These are phyloP conservation scores for Solanum hybrid DNA, from an alignment of 305 asterid genomes.

Conservation along the genomic window DNA sequence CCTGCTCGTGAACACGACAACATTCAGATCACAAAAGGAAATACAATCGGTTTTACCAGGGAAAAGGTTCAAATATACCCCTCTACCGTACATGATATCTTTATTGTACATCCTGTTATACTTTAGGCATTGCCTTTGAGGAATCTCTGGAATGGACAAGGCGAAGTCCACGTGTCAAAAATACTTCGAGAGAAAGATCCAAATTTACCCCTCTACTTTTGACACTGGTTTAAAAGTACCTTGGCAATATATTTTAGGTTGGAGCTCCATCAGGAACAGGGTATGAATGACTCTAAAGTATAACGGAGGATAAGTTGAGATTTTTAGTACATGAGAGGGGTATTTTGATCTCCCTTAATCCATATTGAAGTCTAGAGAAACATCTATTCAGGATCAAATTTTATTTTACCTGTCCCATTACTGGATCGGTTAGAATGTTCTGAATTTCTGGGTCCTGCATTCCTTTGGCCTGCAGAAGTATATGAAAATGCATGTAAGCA, in stretches of 20 bases:
- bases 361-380: neutral
- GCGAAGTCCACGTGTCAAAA: neutral
- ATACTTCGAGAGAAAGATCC: neutral
- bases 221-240: neutral
- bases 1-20: neutral
- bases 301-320: neutral
- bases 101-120: neutral
- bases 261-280: neutral
- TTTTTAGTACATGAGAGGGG: neutral
- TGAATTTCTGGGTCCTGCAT: neutral
- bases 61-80: neutral
- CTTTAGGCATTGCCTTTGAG: neutral
- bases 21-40: neutral
- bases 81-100: neutral
- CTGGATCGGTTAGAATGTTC: neutral
- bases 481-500: fast-evolving
- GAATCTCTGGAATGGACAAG: neutral
- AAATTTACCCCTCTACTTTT: neutral
- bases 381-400: neutral
- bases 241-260: neutral
- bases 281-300: neutral
- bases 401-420: neutral
- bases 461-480: neutral
- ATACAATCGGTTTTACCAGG: neutral
- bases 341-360: neutral